Evolutionary conservation across 768 basidiomycete species (phyloP), one percentile per base, ranked within the genome.

Genomic region (Ephemerocybe angulata): DNA sequence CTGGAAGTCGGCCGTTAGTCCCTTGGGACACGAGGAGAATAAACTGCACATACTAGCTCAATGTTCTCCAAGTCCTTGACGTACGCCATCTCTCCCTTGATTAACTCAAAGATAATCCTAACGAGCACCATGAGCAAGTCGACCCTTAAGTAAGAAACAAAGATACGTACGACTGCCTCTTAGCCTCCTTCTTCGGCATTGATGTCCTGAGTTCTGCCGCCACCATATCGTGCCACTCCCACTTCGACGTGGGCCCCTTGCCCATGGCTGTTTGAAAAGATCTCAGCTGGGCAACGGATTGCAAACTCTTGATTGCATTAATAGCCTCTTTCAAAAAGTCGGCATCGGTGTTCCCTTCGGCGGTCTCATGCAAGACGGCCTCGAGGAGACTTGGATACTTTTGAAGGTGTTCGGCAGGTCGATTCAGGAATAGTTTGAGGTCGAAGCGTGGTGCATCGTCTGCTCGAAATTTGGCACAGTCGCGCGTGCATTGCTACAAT

Each of bases 21-120:
- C 8, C 8, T 35, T 17, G 17, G 33, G 33, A 8, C 8, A 35
- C 10, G 10, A 53, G n/a, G 8, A 4, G 15, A 8, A 46, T 10
- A 5, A 25, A 30, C 57, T 17, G 7, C n/a, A 70, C 83, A 27
- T 60, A 94, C 93, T 49, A 74, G 77, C 55, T 91, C 88, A 49
- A 97, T 88, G 51, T 87, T 91, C 68, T 94, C 90, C 48, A 98
- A 71, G 73, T 97, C 95, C 58, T 85, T 89, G n/a, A 96, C 94
- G 67, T 96, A 97, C 24, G 85, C 83, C 93, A 98, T 98, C 71
- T 98, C 94, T 56, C 89, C 89, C 66, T 96, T 90, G 69, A 98
- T 96, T 54, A 97, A 72, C 71, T 98, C 94, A 63, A 96, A 98
- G 44, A 97, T 94, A 60, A 90, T 84, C 47, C 92, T 94, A 61